Percentiles rank a stretch among this genome's conserved stretches.
These are phyloP conservation scores for Myxozyma monticola DNA, from an alignment of 805 yeast species.

Conservation along the genomic window DNA sequence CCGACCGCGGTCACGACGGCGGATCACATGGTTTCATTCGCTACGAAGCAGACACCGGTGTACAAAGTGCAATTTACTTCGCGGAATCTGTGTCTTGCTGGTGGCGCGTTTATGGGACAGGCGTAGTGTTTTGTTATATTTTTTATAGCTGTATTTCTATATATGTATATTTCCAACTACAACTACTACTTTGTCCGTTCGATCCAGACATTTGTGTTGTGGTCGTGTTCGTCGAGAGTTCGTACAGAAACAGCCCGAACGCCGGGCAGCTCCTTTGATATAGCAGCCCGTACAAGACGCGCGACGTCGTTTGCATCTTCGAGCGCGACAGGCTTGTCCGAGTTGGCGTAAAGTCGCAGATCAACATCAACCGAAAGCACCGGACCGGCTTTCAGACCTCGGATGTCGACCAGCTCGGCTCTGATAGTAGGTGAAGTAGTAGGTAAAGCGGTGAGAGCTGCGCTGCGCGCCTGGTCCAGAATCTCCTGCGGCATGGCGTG, in stretches of 20 bases:
- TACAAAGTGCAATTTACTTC: constrained; percentile 90
- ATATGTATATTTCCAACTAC: not conserved
- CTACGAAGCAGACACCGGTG: constrained; percentile 91
- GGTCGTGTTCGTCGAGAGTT: constrained; percentile 18
- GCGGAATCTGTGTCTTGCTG: constrained; percentile 87
- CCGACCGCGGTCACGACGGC: constrained; percentile 62
- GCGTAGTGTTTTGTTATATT: constrained; percentile 3
- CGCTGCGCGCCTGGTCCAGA: constrained; percentile 8
- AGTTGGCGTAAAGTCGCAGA: constrained; percentile 6
- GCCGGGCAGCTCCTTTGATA: constrained; percentile 17
- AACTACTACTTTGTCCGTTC: not conserved
- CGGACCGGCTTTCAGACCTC: constrained; percentile 28
- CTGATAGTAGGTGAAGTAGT: not conserved
- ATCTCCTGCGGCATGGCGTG: constrained; percentile 36
- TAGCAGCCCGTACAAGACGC: not conserved
- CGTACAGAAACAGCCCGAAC: constrained; percentile 15
- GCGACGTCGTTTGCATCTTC: constrained; percentile 20
- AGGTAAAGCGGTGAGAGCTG: not conserved
- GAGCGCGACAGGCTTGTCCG: constrained; percentile 4
- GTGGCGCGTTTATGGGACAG: constrained; percentile 70
- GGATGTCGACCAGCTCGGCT: constrained; percentile 13
- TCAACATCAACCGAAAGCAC: constrained; percentile 23
- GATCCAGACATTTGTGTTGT: constrained; percentile 16
- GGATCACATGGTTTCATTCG: constrained; percentile 90
- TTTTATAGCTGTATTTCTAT: not conserved